Evolutionary conservation across 108 stramenopile species (phyloP).

Genomic region (Skeletonema menzelii): DNA sequence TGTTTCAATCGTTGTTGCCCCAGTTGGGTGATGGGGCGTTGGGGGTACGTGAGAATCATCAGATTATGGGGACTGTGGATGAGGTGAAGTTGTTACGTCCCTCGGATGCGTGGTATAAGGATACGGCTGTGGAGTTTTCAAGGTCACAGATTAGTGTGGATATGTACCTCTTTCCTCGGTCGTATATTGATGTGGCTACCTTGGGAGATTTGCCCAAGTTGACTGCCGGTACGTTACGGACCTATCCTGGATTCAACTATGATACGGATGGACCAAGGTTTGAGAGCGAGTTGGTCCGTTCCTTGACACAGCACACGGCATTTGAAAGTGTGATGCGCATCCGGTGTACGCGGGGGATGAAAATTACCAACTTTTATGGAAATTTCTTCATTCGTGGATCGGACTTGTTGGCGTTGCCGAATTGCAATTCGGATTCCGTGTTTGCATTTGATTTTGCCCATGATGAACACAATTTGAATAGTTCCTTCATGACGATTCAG

Average conservation of each 20-base stretch:
- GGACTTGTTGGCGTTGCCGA: slow-evolving; percentile 97
- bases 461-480: slow-evolving; percentile 87
- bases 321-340: slow-evolving; percentile 99
- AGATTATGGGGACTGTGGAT: slow-evolving; percentile 90
- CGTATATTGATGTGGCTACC: slow-evolving; percentile 94
- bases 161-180: slow-evolving; percentile 88
- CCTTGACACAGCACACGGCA: slow-evolving; percentile 84
- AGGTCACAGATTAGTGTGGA: slow-evolving; percentile 97
- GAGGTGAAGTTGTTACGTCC: slow-evolving; percentile 91
- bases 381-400: slow-evolving; percentile 97
- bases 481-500: slow-evolving; percentile 87
- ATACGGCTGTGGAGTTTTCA: slow-evolving; percentile 94
- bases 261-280: slow-evolving; percentile 81
- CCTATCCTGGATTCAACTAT: slow-evolving; percentile 87
- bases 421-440: slow-evolving; percentile 90
- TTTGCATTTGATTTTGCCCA: slow-evolving; percentile 94
- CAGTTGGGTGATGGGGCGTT: slow-evolving; percentile 91
- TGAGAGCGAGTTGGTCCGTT: slow-evolving; percentile 77
- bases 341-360: slow-evolving; percentile 94
- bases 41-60: slow-evolving; percentile 88
- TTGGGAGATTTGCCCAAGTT: slow-evolving; percentile 82
- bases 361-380: slow-evolving; percentile 94
- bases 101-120: slow-evolving; percentile 88
- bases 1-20: slow-evolving; percentile 90
- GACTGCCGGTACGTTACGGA: slow-evolving; percentile 89